Base-by-base conservation (phyloP, 371 early-diverging fungal species). In the Mucor saturninus region DNA sequence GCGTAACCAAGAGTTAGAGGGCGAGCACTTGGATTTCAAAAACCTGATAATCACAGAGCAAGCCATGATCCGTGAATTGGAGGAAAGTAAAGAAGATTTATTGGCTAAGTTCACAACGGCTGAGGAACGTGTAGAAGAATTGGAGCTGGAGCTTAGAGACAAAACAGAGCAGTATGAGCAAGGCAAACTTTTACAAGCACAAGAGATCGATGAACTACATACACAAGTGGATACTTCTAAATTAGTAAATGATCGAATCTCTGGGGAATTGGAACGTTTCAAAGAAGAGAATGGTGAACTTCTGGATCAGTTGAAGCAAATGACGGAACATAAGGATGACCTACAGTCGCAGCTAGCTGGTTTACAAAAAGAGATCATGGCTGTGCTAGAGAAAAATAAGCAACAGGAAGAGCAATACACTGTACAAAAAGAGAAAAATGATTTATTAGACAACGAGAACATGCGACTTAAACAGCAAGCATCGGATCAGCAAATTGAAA, bases 1-100 rank as follows among this genome's bases (percentile, higher is more conserved):
- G n/a, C 65, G 76, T 15, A 80, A 75, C 62, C 78, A 84, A 56
- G 81, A 84, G 46, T 68, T 87, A 15, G 88, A 89, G 46, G 63
- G 71, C 38, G 75, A 77, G 51, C 81, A 63, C 67, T 72, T 4
- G 64, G 89, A 63, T 10, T 71, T 73, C 28, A 75, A 77, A 55
- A 79, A 79, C 5, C 54, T 80, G 8, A 73, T 90, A 13, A 62
- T 76, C 45, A 62, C 59, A 7, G 89, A 90, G 38, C 75, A 76
- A 61, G 59, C 29, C 6, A 65, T 56, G 77, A 81, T 67, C 62
- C 75, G 61, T 72, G 88, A 65, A 59, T 67, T 59, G 62, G 83
- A 56, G 86, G 94, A 72, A 79, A 86, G 65, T 74, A 85, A 71
- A 9, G 81, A 89, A 3, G 89, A 89, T 14, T 63, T 91, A 11